Percentiles rank a stretch among this genome's conserved stretches.
These are phyloP conservation scores for Coniosporium apollinis DNA, from an alignment of 495 filamentous ascomycete species.

Conservation along the genomic window DNA sequence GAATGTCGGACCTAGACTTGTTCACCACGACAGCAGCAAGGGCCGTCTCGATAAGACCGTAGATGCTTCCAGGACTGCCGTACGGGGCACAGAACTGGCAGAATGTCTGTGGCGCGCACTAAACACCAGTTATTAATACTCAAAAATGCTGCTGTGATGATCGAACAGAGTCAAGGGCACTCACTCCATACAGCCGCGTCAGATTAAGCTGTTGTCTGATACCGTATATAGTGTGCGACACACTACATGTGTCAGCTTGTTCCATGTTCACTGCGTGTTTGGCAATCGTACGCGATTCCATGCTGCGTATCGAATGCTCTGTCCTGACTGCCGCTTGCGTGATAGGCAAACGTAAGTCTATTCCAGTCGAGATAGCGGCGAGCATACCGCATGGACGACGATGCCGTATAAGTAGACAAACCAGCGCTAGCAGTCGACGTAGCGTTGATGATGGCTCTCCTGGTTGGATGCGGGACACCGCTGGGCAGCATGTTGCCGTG, in stretches of 20 bases:
- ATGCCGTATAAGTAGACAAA: slow-evolving; percentile 9
- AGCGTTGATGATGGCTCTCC: slow-evolving; percentile 19
- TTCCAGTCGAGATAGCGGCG: slow-evolving; percentile 24
- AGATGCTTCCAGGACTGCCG: slow-evolving; percentile 21
- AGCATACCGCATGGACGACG: slow-evolving; percentile 13
- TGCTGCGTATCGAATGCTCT: slow-evolving; percentile 17
- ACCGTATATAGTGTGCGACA: too few relatives aligned
- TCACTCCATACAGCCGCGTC: slow-evolving; percentile 22
- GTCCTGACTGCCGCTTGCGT: slow-evolving; percentile 22
- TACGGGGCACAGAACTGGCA: slow-evolving; percentile 24
- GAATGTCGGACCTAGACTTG: slow-evolving; percentile 12
- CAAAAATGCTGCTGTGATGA: too few relatives aligned
- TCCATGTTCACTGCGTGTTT: too few relatives aligned
- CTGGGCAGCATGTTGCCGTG: slow-evolving; percentile 16
- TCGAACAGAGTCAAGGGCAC: too few relatives aligned
- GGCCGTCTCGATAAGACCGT: slow-evolving; percentile 18
- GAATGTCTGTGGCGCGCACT: slow-evolving; percentile 26
- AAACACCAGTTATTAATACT: too few relatives aligned
- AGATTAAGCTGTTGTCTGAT: slow-evolving; percentile 23
- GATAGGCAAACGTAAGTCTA: slow-evolving; percentile 24
- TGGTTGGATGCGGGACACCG: slow-evolving; percentile 30
- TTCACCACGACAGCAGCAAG: slow-evolving; percentile 20
- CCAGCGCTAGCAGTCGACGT: slow-evolving; percentile 9
- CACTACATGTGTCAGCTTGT: too few relatives aligned
- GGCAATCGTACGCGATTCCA: too few relatives aligned